Conservation (phyloP, 257 asterid species). For the Asclepias syriaca region DNA sequence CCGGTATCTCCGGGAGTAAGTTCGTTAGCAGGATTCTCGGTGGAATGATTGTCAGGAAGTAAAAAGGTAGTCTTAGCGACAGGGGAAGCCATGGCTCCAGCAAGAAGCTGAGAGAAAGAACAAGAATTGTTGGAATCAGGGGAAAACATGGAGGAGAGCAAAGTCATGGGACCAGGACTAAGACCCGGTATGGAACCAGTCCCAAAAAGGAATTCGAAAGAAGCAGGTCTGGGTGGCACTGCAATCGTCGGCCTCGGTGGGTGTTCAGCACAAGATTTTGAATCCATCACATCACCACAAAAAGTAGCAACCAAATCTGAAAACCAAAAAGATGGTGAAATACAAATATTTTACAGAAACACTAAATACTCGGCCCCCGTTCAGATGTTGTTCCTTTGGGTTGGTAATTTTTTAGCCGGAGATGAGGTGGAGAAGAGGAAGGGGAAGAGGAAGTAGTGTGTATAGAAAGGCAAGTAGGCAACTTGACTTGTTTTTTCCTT, state of each 20-base stretch:
- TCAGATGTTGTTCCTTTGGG: background rate
- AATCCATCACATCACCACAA: background rate
- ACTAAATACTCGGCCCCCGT: no score
- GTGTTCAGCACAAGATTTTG: background rate
- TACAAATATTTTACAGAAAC: background rate
- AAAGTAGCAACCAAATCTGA: background rate
- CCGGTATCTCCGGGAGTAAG: slow-evolving; percentile 11
- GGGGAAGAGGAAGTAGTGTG: background rate
- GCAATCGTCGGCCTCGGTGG: slow-evolving; percentile 24
- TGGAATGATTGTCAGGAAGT: background rate
- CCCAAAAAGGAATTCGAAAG: slow-evolving; percentile 26
- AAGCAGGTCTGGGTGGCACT: slow-evolving; percentile 29
- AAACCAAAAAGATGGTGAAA: background rate
- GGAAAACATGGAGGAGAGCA: slow-evolving; percentile 48
- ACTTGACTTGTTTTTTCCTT: slow-evolving; percentile 12
- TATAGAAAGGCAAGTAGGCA: slow-evolving; percentile 4
- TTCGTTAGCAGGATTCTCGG: background rate
- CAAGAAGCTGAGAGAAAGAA: slow-evolving; percentile 77
- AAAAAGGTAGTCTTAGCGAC: slow-evolving; percentile 22
- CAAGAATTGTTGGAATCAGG: slow-evolving; percentile 45
- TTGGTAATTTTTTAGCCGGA: background rate
- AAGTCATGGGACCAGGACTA: slow-evolving; percentile 41
- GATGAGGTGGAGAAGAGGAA: background rate
- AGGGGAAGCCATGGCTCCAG: slow-evolving; percentile 92
- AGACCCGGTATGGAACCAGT: slow-evolving; percentile 29